Evolutionary conservation across 2,329 filamentous ascomycete genomes (phyloP), one percentile per base, ranked within the genome.

Genomic region (Botrytis cinerea): DNA sequence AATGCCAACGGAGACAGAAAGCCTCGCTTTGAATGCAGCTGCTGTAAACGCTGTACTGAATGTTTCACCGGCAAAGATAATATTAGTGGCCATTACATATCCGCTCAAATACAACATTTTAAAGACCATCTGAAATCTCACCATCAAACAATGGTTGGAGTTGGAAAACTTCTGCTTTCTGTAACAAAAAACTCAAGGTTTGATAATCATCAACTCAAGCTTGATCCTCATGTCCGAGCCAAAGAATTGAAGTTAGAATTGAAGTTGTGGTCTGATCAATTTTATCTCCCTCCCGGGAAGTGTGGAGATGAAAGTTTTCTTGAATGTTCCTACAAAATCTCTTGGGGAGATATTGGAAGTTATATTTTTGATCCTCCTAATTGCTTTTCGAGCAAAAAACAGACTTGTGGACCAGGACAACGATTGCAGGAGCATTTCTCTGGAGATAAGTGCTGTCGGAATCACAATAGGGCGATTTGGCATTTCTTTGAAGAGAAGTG

Each of bases 251-350:
- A 51, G 48, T 2, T 51, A 51, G 25, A 16, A n/a, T n/a, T n/a
- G 0, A n/a, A 7, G 48, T 1, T 3, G 12, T 51, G n/a, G 12
- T 51, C 48, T n/a, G 48, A 5, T n/a, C 25, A 5, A 51, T 51
- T 51, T 25, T 4, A n/a, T 51, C 25, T 7, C 0, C 0, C 2
- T 3, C 5, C 48, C 48, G 48, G 3, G 25, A 1, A n/a, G 2
- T n/a, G 25, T 51, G 4, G 25, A n/a, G 12, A 51, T n/a, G 48
- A 0, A n/a, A 51, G 25, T 2, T 4, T n/a, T n/a, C 25, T 51
- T 16, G n/a, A 12, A n/a, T n/a, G 25, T 51, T 51, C 48, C 12
- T 25, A 51, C 25, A n/a, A 4, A 1, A 51, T n/a, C 25, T n/a
- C 12, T 0, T 51, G 48, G 25, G 25, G 48, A n/a, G 48, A 51